Evolutionary conservation across 345 rosid genomes (phyloP).

Genomic region (Salix arbutifolia): DNA sequence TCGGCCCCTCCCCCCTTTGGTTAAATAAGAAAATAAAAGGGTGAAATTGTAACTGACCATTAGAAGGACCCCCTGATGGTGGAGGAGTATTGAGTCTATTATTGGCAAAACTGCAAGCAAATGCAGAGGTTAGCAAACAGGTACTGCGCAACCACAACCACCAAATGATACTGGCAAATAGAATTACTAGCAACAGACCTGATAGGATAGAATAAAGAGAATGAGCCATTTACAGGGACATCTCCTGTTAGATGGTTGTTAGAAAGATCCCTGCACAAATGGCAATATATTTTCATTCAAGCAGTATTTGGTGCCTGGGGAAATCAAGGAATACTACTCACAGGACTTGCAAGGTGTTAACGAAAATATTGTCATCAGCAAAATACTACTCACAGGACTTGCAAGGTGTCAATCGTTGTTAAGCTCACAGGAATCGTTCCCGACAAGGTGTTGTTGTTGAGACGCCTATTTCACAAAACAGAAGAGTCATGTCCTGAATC

Average conservation of each 20-base stretch:
- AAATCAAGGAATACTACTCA: background rate
- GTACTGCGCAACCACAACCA: constrained; percentile 5
- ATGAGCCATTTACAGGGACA: constrained; percentile 74
- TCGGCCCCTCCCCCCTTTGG: background rate
- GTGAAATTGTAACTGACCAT: constrained; percentile 40
- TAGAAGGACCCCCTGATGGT: constrained; percentile 25
- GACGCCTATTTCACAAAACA: constrained; percentile 50
- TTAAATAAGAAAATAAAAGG: background rate
- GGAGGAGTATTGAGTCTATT: constrained; percentile 30
- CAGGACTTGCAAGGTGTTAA: background rate
- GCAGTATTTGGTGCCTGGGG: background rate
- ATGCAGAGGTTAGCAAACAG: constrained; percentile 23
- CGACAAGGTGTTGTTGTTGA: constrained; percentile 61
- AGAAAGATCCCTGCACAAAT: constrained; percentile 72
- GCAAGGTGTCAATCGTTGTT: constrained; percentile 42
- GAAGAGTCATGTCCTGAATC: constrained; percentile 12
- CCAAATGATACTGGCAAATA: background rate
- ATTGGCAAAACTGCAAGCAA: constrained; percentile 52
- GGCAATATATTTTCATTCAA: background rate
- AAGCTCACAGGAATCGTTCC: constrained; percentile 56
- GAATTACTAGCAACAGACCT: constrained; percentile 45
- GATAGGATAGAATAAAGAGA: constrained; percentile 62
- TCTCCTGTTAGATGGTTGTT: constrained; percentile 59
- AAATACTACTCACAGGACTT: constrained; percentile 64
- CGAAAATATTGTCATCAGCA: background rate